These are phyloP conservation scores for Parietaria judaica DNA, from an alignment of 306 rosid species.

Conservation along the genomic window DNA sequence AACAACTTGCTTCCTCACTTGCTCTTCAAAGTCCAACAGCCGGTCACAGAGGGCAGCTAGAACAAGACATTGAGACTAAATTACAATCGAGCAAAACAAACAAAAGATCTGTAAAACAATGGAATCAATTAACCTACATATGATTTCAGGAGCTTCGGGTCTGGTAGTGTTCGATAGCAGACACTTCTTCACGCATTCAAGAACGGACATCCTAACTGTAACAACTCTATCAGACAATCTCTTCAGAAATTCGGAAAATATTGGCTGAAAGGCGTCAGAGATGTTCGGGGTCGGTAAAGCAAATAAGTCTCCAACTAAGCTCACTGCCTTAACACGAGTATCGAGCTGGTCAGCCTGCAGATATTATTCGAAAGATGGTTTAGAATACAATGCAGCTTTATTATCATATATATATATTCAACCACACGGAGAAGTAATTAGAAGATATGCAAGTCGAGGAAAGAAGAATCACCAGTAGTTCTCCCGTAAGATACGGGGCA, in stretches of 20 bases:
- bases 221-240: constrained; percentile 89
- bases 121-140: constrained; percentile 44
- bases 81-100: constrained; percentile 19
- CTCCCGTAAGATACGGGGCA: constrained; percentile 83
- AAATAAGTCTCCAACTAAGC: constrained; percentile 84
- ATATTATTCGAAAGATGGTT: constrained; percentile 4
- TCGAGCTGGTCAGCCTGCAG: constrained; percentile 90
- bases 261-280: constrained; percentile 82
- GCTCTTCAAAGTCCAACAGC: constrained; percentile 88
- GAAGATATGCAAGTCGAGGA: not conserved
- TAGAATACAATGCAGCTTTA: not conserved
- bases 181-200: constrained; percentile 79
- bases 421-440: not conserved
- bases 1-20: constrained; percentile 92
- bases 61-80: constrained; percentile 27
- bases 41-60: constrained; percentile 94
- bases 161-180: constrained; percentile 65
- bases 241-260: constrained; percentile 84
- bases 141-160: constrained; percentile 71
- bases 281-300: constrained; percentile 63
- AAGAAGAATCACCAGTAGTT: constrained; percentile 60
- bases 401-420: not conserved
- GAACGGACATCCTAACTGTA: constrained; percentile 83
- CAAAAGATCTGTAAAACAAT: not conserved
- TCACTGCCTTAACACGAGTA: constrained; percentile 83